Conservation (phyloP, 306 rosid species). For the Dalbergia cochinchinensis region DNA sequence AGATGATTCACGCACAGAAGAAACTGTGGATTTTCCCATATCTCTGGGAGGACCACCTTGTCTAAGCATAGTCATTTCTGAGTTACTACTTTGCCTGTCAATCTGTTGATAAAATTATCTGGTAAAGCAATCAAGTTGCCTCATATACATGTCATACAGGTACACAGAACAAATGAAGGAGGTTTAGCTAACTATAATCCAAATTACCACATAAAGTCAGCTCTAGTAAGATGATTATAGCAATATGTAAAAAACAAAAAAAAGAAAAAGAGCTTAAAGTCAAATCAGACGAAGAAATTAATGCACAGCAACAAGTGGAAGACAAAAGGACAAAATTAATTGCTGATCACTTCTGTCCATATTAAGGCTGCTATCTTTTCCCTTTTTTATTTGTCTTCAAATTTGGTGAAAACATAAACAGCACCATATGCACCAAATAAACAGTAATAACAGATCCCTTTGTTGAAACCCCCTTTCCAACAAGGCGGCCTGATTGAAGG, state of each 20-base stretch:
- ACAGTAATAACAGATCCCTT: background rate
- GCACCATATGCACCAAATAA: constrained; percentile 12
- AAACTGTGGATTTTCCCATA: constrained; percentile 77
- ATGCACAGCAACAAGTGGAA: background rate
- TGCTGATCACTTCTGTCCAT: background rate
- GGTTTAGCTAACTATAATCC: background rate
- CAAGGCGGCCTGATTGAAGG: background rate
- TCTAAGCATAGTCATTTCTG: constrained; percentile 71
- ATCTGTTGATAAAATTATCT: constrained; percentile 62
- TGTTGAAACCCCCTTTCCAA: background rate
- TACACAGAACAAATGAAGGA: constrained; percentile 32
- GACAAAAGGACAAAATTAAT: background rate
- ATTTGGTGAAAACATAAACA: background rate
- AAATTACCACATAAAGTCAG: background rate
- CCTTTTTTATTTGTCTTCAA: background rate
- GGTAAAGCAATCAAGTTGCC: constrained; percentile 47
- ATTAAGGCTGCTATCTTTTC: background rate
- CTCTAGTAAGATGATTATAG: constrained; percentile 9
- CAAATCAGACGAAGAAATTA: background rate
- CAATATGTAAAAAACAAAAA: background rate
- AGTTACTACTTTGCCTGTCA: constrained; percentile 74
- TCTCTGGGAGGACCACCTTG: constrained; percentile 72
- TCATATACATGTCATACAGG: constrained; percentile 29
- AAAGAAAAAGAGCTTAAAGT: constrained; percentile 10
- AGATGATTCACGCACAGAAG: constrained; percentile 55